A percentile compares a stretch with the other conserved stretches of the same genome.
phyloP scores from a whole-genome alignment of 2,329 filamentous ascomycete species.

The Helminthosporium solani region DNA sequence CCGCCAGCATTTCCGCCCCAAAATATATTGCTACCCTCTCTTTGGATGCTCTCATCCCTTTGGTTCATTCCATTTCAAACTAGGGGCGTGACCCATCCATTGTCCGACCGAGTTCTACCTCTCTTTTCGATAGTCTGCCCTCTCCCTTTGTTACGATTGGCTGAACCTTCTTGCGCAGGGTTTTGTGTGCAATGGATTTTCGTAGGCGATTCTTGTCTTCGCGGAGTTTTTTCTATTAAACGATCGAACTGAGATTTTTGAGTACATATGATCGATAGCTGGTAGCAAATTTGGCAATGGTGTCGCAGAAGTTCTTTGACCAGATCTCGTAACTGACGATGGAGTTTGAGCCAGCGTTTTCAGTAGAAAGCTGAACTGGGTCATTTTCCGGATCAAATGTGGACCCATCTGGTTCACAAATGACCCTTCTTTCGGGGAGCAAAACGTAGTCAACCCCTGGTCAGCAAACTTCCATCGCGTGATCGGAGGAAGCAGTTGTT shows the following conservation, averaged over 20 bases:
- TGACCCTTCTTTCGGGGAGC: slow-evolving; percentile 1
- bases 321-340: slow-evolving; percentile 3
- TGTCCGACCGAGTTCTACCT: slow-evolving; percentile 1
- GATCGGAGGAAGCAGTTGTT: no score
- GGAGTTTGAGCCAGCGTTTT: slow-evolving; percentile 2
- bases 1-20: neutral
- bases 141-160: slow-evolving; percentile 4
- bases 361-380: slow-evolving; percentile 1
- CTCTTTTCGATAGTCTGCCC: neutral
- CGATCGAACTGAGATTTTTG: slow-evolving; percentile 2
- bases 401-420: slow-evolving; percentile 4
- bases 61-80: slow-evolving; percentile 7
- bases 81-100: neutral
- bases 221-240: slow-evolving; percentile 6
- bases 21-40: slow-evolving; percentile 3
- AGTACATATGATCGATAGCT: slow-evolving; percentile 3
- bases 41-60: slow-evolving; percentile 1
- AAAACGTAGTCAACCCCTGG: slow-evolving; percentile 5
- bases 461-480: no score
- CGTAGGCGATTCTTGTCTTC: slow-evolving; percentile 4
- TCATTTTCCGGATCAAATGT: slow-evolving; percentile 5
- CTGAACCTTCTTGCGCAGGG: slow-evolving; percentile 2
- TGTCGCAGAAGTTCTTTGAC: slow-evolving; percentile 2
- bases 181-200: slow-evolving; percentile 8
- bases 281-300: slow-evolving; percentile 3